Conservation (phyloP, 805 yeast genomes). For the Myxozyma melibiosi region DNA sequence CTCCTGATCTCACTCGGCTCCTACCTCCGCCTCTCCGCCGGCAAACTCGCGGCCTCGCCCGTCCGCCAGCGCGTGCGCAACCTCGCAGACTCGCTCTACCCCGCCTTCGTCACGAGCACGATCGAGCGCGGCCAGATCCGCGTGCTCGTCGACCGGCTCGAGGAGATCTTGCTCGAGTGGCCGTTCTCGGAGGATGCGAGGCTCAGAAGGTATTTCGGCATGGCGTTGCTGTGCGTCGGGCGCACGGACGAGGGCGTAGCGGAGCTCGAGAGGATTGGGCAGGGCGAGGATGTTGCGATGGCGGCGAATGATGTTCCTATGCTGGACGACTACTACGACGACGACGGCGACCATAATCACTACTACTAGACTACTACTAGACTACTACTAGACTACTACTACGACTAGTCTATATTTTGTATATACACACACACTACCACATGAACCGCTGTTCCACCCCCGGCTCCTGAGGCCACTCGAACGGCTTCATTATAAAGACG, state of each 20-base stretch:
- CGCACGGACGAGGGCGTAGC: slow-evolving; percentile 13
- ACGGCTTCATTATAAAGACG: slow-evolving; percentile 63
- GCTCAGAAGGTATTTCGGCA: slow-evolving; percentile 19
- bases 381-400: background rate
- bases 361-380: background rate
- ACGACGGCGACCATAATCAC: too few species aligned
- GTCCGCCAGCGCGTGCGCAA: slow-evolving; percentile 5
- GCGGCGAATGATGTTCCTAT: background rate
- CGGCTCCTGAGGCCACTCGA: slow-evolving; percentile 67
- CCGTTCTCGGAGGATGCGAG: slow-evolving; percentile 27
- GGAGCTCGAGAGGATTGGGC: slow-evolving; percentile 10
- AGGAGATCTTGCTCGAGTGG: slow-evolving; percentile 27
- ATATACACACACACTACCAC: slow-evolving; percentile 55
- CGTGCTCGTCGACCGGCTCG: slow-evolving; percentile 19
- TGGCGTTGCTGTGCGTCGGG: slow-evolving; percentile 19
- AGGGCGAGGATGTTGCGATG: background rate
- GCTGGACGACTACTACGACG: background rate
- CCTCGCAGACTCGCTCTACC: slow-evolving; percentile 6
- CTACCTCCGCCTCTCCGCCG: slow-evolving; percentile 4
- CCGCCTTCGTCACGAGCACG: slow-evolving; percentile 7
- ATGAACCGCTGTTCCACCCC: slow-evolving; percentile 72
- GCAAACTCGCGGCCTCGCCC: slow-evolving; percentile 2
- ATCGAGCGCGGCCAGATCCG: slow-evolving; percentile 4
- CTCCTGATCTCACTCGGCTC: slow-evolving; percentile 19
- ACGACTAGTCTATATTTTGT: background rate